Evolutionary conservation across 106 monocot genomes (phyloP), one percentile per base, ranked within the genome.

Genomic region (Apostasia ramifera): DNA sequence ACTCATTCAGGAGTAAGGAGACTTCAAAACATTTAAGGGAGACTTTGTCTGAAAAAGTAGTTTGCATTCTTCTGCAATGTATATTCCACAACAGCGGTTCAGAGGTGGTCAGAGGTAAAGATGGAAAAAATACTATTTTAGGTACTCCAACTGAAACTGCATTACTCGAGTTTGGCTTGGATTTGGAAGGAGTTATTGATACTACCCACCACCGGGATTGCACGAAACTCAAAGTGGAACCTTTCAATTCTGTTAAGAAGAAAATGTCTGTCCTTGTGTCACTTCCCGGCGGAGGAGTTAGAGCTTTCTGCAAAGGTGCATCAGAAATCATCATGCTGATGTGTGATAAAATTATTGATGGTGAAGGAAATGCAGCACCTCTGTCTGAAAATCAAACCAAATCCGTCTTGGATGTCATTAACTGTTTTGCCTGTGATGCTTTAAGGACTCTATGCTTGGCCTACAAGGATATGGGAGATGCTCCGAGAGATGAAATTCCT

Each of bases 71-170:
- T 72, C 57, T 92, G 48, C 92, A 97, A 64, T 82, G 92, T 52
- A 78, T 97, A 44, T 84, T 89, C 77, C 81, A 81, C 68, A 92
- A 87, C 70, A 85, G 86, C 39, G 81, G 79, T 67, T 89, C 97
- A 56, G 92, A 97, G 56, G 86, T 97, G 9, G 89, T 83, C 4
- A 78, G 61, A 68, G 87, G 73, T 11, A 82, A 83, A 71, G 84
- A 97, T 57, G 86, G 92, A 8, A 84, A 71, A 61, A 76, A 57
- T 42, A 80, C 66, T 40, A 75, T 97, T 53, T 49, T 92, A 70
- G 97, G 97, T n/a, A 87, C 92, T 44, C 97, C 97, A 47, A 97
- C 97, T 8, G 97, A 97, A 78, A 80, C 82, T 63, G 95, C 95
- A 70, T 52, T 97, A 1, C 52, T 97, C 53, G 95, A 92, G 70